A percentile compares a stretch with the other conserved stretches of the same genome.
phyloP scores from a whole-genome alignment of 768 basidiomycete species.

The Leccinum disarticulatum region DNA sequence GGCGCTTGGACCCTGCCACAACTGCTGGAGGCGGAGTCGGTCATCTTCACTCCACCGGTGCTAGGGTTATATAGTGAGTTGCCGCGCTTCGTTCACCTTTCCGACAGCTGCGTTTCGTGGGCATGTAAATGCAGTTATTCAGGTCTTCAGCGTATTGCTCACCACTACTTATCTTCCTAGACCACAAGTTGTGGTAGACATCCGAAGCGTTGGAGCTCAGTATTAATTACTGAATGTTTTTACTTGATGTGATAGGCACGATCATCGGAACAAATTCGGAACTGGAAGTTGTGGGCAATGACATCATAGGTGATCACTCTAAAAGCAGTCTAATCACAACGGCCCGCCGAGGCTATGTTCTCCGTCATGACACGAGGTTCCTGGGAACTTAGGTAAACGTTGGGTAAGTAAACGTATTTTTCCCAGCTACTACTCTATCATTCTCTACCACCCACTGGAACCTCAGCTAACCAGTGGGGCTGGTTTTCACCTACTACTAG shows the following conservation, averaged over 20 bases:
- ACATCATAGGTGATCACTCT: neutral
- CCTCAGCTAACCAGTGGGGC: neutral
- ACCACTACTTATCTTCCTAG: neutral
- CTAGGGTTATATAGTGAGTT: conserved; percentile 13
- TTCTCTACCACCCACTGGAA: neutral
- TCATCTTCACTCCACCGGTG: conserved; percentile 11
- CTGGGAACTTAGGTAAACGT: neutral
- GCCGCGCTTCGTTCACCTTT: neutral
- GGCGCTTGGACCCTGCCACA: too few species aligned
- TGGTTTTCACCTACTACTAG: neutral
- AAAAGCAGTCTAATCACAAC: too few species aligned
- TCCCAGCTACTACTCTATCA: neutral
- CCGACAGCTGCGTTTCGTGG: neutral
- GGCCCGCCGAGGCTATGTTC: neutral
- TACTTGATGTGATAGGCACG: neutral
- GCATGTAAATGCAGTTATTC: neutral
- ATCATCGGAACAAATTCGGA: neutral
- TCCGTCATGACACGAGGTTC: neutral
- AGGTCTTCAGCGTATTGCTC: neutral
- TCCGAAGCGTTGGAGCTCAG: neutral
- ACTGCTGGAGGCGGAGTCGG: too few species aligned
- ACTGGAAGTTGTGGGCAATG: neutral
- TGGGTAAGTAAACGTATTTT: neutral
- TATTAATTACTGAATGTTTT: neutral
- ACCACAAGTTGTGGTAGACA: conserved; percentile 23